Conservation (phyloP, 176 grass and related monocot genomes). For the Oropetium thomaeum region DNA sequence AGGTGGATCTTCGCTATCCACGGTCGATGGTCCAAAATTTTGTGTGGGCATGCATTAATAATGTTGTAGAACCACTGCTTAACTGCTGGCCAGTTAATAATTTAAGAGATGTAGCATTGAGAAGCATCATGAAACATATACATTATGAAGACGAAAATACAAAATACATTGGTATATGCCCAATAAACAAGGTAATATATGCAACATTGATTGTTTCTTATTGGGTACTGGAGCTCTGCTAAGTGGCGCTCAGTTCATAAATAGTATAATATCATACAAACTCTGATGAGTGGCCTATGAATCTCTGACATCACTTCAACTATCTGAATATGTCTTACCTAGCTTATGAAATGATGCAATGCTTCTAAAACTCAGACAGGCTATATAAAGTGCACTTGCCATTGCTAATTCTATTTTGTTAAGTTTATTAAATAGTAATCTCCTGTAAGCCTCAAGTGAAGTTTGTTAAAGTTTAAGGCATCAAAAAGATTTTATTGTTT, state of each 20-base stretch:
- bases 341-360: neutral
- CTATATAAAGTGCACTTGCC: neutral
- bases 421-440: neutral
- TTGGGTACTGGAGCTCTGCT: neutral
- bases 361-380: neutral
- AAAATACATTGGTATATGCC: conserved; percentile 53
- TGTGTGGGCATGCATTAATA: conserved; percentile 54
- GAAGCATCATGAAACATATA: conserved; percentile 59
- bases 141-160: conserved; percentile 68
- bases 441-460: neutral
- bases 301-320: neutral
- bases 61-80: conserved; percentile 56
- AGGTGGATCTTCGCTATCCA: conserved; percentile 71
- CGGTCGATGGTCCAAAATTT: conserved; percentile 50
- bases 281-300: neutral
- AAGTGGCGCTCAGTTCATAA: neutral
- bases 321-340: neutral
- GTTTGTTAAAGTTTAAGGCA: neutral
- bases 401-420: neutral
- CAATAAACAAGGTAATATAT: conserved; percentile 56
- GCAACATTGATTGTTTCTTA: neutral
- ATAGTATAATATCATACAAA: neutral
- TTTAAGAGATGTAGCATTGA: conserved; percentile 46
- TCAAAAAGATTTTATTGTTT: neutral
- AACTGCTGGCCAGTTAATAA: conserved; percentile 55